phyloP scores from a whole-genome alignment of 2,329 filamentous ascomycete genomes.

The Fusarium buxicola region DNA sequence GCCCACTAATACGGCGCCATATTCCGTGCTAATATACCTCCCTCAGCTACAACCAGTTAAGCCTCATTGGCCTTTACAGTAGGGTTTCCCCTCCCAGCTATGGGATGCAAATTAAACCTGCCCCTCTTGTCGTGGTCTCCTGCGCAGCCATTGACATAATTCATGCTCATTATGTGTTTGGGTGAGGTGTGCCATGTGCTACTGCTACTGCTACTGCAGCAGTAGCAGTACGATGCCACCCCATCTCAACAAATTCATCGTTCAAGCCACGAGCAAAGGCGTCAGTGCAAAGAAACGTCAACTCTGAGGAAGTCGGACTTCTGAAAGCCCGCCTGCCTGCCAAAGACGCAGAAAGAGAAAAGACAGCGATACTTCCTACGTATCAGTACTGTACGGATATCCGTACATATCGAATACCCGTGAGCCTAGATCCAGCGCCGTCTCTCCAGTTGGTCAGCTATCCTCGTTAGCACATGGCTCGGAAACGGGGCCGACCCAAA shows the following conservation, averaged over 20 bases:
- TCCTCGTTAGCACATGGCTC: slow-evolving; percentile 26
- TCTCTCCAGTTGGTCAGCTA: slow-evolving; percentile 6
- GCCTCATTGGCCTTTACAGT: slow-evolving; percentile 18
- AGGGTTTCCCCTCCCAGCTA: slow-evolving; percentile 28
- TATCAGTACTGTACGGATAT: too few relatives aligned
- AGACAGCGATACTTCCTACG: too few relatives aligned
- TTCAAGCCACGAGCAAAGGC: slow-evolving; percentile 7
- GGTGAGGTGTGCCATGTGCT: slow-evolving; percentile 19
- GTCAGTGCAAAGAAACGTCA: neutral
- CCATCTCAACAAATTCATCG: slow-evolving; percentile 12
- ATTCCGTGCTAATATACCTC: slow-evolving; percentile 21
- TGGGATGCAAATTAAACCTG: slow-evolving; percentile 35
- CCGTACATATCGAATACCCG: slow-evolving; percentile 13
- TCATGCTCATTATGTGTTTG: slow-evolving; percentile 10
- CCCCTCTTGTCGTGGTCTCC: slow-evolving; percentile 28
- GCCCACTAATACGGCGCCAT: slow-evolving; percentile 4
- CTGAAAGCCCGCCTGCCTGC: neutral
- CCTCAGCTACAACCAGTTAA: slow-evolving; percentile 23
- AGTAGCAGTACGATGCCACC: slow-evolving; percentile 6
- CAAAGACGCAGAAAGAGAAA: slow-evolving; percentile 5
- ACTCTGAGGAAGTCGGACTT: neutral
- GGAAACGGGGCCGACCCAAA: slow-evolving; percentile 31
- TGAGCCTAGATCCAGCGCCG: slow-evolving; percentile 14
- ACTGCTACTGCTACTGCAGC: too few relatives aligned
- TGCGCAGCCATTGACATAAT: slow-evolving; percentile 20